These are phyloP conservation scores for Xylaria flabelliformis DNA, from an alignment of 495 filamentous ascomycete genomes.

Conservation along the genomic window DNA sequence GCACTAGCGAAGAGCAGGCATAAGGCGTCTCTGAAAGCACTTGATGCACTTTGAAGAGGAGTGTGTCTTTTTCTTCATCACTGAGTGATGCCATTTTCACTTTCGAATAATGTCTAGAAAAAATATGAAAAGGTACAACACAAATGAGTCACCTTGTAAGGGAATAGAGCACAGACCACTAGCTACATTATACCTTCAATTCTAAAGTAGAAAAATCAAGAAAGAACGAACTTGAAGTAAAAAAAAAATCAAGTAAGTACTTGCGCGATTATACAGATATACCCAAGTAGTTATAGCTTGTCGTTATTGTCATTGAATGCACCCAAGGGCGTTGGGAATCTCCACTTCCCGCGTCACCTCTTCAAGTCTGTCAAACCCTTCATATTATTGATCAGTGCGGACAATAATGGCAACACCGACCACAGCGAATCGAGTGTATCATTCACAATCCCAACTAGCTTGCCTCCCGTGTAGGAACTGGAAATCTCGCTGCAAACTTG, in stretches of 20 bases:
- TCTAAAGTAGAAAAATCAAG: no score
- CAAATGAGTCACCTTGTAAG: no score
- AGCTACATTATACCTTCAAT: not conserved
- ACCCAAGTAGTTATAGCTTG: no score
- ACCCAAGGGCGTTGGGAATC: not conserved
- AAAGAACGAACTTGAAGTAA: no score
- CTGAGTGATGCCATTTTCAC: conserved; percentile 9
- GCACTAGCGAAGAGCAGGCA: conserved; percentile 47
- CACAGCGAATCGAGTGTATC: not conserved
- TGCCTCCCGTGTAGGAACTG: not conserved
- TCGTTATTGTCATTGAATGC: no score
- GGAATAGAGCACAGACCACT: not conserved
- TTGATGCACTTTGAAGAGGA: conserved; percentile 4
- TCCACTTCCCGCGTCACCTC: not conserved
- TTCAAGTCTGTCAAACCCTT: not conserved
- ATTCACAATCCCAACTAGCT: not conserved
- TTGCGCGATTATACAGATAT: no score
- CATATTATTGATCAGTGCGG: not conserved
- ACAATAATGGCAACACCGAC: not conserved
- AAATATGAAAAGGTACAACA: not conserved
- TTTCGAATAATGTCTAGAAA: not conserved
- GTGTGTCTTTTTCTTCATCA: conserved; percentile 8
- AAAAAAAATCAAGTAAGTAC: no score
- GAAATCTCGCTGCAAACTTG: conserved; percentile 6
- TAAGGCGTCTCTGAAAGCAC: conserved; percentile 45